These are phyloP conservation scores for Mycena pura DNA, from an alignment of 768 basidiomycete species.

Conservation along the genomic window DNA sequence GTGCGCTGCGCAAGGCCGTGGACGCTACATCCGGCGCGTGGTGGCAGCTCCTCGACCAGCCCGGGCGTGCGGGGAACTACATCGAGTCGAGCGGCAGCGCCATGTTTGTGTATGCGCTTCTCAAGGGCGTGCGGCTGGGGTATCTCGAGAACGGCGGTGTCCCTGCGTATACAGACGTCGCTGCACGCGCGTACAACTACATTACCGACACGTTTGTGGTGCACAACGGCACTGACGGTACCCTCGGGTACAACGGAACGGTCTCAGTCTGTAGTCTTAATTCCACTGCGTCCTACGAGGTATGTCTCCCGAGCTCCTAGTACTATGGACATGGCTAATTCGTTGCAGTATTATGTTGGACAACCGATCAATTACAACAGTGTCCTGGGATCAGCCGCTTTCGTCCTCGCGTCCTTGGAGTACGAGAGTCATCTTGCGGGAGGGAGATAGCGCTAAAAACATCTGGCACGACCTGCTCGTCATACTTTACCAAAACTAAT, in stretches of 20 bases:
- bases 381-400: slow-evolving; percentile 28
- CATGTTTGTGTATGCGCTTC: slow-evolving; percentile 34
- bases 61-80: slow-evolving; percentile 34
- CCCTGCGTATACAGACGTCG: slow-evolving; percentile 13
- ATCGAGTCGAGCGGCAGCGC: slow-evolving; percentile 35
- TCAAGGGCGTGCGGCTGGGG: slow-evolving; percentile 31
- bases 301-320: neutral
- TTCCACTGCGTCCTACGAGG: slow-evolving; percentile 19
- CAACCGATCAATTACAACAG: slow-evolving; percentile 28
- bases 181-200: slow-evolving; percentile 30
- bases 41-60: slow-evolving; percentile 36
- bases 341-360: slow-evolving; percentile 29
- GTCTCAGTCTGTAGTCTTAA: slow-evolving; percentile 29
- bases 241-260: slow-evolving; percentile 31
- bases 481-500: no score
- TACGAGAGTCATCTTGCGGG: slow-evolving; percentile 15
- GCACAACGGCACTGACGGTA: slow-evolving; percentile 29
- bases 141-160: slow-evolving; percentile 27
- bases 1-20: slow-evolving; percentile 14
- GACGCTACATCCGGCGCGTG: slow-evolving; percentile 30
- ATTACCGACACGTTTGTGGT: slow-evolving; percentile 29
- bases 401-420: slow-evolving; percentile 31
- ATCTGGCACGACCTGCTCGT: no score
- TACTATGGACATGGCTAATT: neutral
- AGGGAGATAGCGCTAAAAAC: no score